Base-by-base conservation (phyloP, 768 basidiomycete genomes). In the Boletales sp. region DNA sequence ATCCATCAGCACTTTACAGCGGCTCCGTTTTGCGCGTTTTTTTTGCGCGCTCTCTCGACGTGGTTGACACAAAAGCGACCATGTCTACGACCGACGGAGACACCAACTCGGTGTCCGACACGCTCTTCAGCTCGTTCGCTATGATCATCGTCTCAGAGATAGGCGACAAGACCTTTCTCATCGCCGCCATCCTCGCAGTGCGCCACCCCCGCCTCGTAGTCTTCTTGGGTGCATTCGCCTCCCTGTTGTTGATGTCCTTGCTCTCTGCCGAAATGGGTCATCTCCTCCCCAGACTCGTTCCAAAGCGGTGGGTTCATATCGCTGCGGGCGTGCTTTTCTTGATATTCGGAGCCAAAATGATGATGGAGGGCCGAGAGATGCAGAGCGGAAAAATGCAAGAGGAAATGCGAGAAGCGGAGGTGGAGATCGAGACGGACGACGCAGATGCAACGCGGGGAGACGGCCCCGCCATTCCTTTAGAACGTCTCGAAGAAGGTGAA, bases 81-180 rank as follows among this genome's bases (percentile, higher is more conserved):
- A 65, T 65, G 64, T 57, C 55, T 18, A 31, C 51, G 19, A 35
- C 29, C 8, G 45, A 57, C 31, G 51, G 55, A 55, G 62, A 24
- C 40, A 32, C 57, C 30, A n/a, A 38, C 24, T 36, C 52, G 15
- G 15, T 18, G 39, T 40, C 41, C 29, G 17, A 84, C 55, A 87
- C 83, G 10, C 79, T 94, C 53, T 51, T 79, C 6, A 87, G 92
- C 62, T 82, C 91, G 6, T 92, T 94, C 72, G 68, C 79, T 53
- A 93, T 95, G 85, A 97, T 97, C 61, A 86, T 97, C 31, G 76
- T 88, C 64, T 92, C 90, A 3, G 91, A 94, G 75, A 87, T 94
- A 38, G 95, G 95, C 19, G 95, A 98, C 82, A 97, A 97, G 68
- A 97, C 95, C 0, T 87, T 87, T 62, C 74, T 87, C 56, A 86